Conservation (phyloP, 805 yeast species). For the Maudiozyma saulgeensis region DNA sequence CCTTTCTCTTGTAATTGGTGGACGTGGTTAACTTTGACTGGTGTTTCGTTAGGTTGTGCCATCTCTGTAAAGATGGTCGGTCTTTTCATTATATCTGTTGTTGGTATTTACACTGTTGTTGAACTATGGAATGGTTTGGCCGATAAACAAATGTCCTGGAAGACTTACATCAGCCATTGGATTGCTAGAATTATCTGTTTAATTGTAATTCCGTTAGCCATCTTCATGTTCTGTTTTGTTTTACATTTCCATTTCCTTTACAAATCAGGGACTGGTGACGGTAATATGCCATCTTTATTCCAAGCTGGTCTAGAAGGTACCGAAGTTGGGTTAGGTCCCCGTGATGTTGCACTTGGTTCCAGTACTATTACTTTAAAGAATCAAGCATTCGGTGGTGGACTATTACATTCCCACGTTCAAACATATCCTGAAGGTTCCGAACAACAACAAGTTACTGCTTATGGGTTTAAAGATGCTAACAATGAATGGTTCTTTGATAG, state of each 20-base stretch:
- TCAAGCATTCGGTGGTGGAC: slow-evolving; percentile 66
- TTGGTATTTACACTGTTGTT: slow-evolving; percentile 81
- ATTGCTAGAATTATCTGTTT: slow-evolving; percentile 52
- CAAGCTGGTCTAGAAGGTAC: slow-evolving; percentile 69
- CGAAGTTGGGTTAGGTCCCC: slow-evolving; percentile 54
- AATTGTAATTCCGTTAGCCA: slow-evolving; percentile 51
- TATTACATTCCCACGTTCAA: slow-evolving; percentile 83
- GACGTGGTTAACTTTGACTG: slow-evolving; percentile 82
- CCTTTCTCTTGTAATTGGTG: slow-evolving; percentile 81
- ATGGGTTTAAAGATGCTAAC: slow-evolving; percentile 79
- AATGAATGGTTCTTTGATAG: slow-evolving; percentile 72
- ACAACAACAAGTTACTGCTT: slow-evolving; percentile 92
- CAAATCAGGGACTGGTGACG: slow-evolving; percentile 75
- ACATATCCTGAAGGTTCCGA: slow-evolving; percentile 82
- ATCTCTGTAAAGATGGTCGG: slow-evolving; percentile 97
- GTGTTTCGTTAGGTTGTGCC: slow-evolving; percentile 79
- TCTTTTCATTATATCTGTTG: slow-evolving; percentile 73
- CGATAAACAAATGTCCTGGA: slow-evolving; percentile 45
- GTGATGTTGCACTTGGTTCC: slow-evolving; percentile 60
- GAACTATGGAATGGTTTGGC: slow-evolving; percentile 84
- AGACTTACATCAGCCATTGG: slow-evolving; percentile 53
- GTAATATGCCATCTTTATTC: slow-evolving; percentile 69
- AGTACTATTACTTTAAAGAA: slow-evolving; percentile 40
- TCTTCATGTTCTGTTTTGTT: slow-evolving; percentile 60
- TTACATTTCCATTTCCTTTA: slow-evolving; percentile 65